These are phyloP conservation scores for Blastobotrys arbuscula DNA, from an alignment of 1,139 yeast genomes.

Conservation along the genomic window DNA sequence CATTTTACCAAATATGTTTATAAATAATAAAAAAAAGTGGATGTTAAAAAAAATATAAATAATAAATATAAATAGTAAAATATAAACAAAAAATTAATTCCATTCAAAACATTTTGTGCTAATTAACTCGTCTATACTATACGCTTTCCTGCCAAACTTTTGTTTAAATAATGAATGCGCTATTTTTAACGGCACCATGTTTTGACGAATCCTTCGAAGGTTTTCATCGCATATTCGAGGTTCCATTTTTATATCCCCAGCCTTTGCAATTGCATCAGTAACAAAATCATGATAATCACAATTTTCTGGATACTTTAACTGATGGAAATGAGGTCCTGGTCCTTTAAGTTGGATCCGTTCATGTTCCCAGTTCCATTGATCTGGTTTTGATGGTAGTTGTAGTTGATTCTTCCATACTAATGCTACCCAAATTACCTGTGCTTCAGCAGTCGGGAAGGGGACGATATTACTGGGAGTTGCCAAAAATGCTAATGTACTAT, in stretches of 20 bases:
- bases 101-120: conserved; percentile 9
- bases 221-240: conserved; percentile 1
- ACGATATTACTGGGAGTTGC: conserved; percentile 49
- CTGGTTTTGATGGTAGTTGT: conserved; percentile 40
- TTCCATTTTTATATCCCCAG: not conserved
- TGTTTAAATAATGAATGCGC: conserved; percentile 7
- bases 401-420: conserved; percentile 49
- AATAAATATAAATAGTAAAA: not conserved
- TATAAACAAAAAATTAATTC: not conserved
- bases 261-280: conserved; percentile 22
- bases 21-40: not conserved
- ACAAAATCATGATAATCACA: conserved; percentile 41
- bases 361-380: conserved; percentile 41
- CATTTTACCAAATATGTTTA: no score
- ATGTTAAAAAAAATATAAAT: not conserved
- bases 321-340: conserved; percentile 42
- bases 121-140: conserved; percentile 9
- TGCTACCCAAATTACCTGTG: conserved; percentile 52
- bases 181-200: conserved; percentile 8
- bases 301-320: conserved; percentile 45
- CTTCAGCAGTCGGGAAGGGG: conserved; percentile 56
- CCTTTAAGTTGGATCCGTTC: conserved; percentile 37
- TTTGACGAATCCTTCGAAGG: not conserved
- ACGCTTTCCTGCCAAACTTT: conserved; percentile 7
- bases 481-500: conserved; percentile 52